Percentiles rank a stretch among this genome's conserved stretches.
These are phyloP conservation scores for Nothophoma quercina DNA, from an alignment of 2,329 filamentous ascomycete species.

Conservation along the genomic window DNA sequence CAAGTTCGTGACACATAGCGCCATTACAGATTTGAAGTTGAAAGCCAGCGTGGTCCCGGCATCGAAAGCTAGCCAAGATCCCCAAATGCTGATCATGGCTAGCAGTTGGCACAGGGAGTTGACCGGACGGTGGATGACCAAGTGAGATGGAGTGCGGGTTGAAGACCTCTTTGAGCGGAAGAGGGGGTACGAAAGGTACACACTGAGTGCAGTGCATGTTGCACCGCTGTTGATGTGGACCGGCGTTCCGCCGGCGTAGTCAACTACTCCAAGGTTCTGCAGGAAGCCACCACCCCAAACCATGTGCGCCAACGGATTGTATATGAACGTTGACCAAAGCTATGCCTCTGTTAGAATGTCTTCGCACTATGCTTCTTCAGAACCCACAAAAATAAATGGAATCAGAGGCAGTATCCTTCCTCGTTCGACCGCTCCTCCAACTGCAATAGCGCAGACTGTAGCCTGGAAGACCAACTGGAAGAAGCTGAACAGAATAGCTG, in stretches of 20 bases:
- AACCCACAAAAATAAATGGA: slow-evolving; percentile 56
- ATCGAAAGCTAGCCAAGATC: slow-evolving; percentile 61
- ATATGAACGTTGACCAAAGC: slow-evolving; percentile 60
- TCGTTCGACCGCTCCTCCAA: slow-evolving; percentile 59
- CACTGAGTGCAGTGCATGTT: slow-evolving; percentile 54
- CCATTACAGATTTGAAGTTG: slow-evolving; percentile 61
- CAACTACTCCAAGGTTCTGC: slow-evolving; percentile 54
- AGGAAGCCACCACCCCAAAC: slow-evolving; percentile 58
- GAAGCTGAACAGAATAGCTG: slow-evolving; percentile 60
- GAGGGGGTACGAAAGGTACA: slow-evolving; percentile 60
- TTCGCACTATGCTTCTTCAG: not conserved
- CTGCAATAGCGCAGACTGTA: slow-evolving; percentile 60
- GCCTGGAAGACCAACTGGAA: slow-evolving; percentile 61
- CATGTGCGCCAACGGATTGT: slow-evolving; percentile 59
- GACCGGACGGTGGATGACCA: slow-evolving; percentile 57
- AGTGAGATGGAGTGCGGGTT: slow-evolving; percentile 55
- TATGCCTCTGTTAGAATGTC: slow-evolving; percentile 20
- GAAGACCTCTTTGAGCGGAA: slow-evolving; percentile 56
- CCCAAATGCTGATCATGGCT: slow-evolving; percentile 60
- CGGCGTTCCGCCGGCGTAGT: slow-evolving; percentile 57
- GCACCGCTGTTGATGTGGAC: slow-evolving; percentile 50
- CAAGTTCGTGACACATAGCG: slow-evolving; percentile 59
- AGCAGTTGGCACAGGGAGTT: slow-evolving; percentile 59
- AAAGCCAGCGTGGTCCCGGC: slow-evolving; percentile 59
- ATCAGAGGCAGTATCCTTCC: slow-evolving; percentile 57